Conservation (phyloP, 208 protist species). For the Crithidia expoeki region DNA sequence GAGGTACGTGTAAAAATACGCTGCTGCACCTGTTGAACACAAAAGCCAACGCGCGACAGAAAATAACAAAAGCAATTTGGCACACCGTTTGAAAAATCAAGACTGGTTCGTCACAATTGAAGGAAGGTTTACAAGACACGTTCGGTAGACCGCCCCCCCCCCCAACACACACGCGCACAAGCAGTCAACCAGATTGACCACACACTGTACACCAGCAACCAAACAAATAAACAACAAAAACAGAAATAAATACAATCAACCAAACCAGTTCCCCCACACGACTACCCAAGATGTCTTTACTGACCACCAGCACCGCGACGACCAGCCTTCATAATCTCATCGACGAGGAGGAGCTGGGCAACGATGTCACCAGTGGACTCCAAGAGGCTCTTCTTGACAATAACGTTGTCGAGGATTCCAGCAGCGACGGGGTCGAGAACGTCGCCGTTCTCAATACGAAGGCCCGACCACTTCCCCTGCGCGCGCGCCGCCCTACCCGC, state of each 20-base stretch:
- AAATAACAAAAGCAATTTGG: background rate
- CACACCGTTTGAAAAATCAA: background rate
- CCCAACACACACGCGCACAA: background rate
- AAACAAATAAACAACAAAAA: too few relatives aligned
- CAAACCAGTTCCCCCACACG: too few relatives aligned
- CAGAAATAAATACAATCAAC: too few relatives aligned
- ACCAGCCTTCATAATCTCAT: slow-evolving; percentile 99
- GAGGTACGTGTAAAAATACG: background rate
- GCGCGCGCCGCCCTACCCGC: slow-evolving; percentile 67
- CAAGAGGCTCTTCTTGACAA: slow-evolving; percentile 98
- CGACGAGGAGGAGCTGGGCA: slow-evolving; percentile 98
- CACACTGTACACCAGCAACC: too few relatives aligned
- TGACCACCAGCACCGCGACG: slow-evolving; percentile 81
- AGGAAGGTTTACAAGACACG: too few relatives aligned
- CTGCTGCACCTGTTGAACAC: background rate
- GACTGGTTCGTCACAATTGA: too few relatives aligned
- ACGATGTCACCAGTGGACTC: slow-evolving; percentile 97
- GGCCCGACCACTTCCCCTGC: slow-evolving; percentile 88
- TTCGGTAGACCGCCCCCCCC: too few relatives aligned
- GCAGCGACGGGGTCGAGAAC: slow-evolving; percentile 92
- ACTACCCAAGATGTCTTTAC: too few relatives aligned
- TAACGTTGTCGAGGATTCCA: slow-evolving; percentile 99
- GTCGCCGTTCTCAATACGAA: slow-evolving; percentile 98
- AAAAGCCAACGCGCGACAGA: background rate
- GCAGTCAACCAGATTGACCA: too few relatives aligned